Conservation (phyloP, 129 eudicot species). For the Centella asiatica region DNA sequence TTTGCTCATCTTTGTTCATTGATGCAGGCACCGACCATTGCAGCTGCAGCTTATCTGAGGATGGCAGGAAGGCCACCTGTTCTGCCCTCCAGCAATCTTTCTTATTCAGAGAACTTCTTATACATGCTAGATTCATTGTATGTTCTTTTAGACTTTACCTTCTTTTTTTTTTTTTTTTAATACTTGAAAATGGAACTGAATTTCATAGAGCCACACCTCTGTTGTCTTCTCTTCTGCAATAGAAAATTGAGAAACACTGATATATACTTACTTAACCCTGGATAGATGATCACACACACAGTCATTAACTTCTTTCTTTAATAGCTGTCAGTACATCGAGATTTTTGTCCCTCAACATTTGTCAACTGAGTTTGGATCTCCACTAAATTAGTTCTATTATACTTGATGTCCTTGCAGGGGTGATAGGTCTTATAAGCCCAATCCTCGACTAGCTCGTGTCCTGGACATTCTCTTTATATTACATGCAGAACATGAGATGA, state of each 20-base stretch:
- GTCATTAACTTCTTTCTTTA: not conserved
- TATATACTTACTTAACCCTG: too few species aligned
- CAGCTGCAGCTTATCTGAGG: slow-evolving; percentile 96
- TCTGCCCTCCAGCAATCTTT: slow-evolving; percentile 90
- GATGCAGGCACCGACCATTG: slow-evolving; percentile 86
- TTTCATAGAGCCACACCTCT: too few species aligned
- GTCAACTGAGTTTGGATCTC: not conserved
- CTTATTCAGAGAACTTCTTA: slow-evolving; percentile 90
- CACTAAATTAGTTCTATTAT: slow-evolving; percentile 9
- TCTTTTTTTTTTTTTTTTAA: not conserved
- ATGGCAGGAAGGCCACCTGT: slow-evolving; percentile 98
- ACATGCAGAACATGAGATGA: slow-evolving; percentile 99
- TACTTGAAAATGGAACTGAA: not conserved
- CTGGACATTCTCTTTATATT: slow-evolving; percentile 83
- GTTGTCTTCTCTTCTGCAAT: too few species aligned
- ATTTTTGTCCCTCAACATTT: not conserved
- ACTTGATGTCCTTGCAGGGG: slow-evolving; percentile 50
- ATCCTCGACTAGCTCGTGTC: slow-evolving; percentile 93
- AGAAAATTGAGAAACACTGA: too few species aligned
- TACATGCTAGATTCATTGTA: slow-evolving; percentile 99
- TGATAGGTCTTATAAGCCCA: slow-evolving; percentile 80
- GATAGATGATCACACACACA: too few species aligned
- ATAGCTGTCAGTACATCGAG: not conserved
- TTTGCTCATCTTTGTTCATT: not conserved
- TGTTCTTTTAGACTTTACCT: slow-evolving; percentile 12